Base-by-base conservation (phyloP, 495 filamentous ascomycete genomes). In the Penicillium samsonianum region DNA sequence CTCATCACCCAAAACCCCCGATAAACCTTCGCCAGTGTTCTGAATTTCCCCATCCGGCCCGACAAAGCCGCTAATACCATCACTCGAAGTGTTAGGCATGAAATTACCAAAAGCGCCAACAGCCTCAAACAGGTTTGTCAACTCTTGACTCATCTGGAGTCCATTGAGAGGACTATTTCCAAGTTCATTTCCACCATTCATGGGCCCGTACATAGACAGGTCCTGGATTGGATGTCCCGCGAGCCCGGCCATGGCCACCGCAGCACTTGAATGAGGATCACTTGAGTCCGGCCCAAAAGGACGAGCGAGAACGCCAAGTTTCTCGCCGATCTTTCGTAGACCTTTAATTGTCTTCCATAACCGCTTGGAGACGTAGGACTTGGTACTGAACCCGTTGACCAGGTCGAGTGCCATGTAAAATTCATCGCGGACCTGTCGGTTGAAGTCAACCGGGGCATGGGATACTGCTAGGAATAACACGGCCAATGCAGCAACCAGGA, bases 391-490 rank as follows among this genome's bases (percentile, higher is more conserved):
- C 23, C 87, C 87, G 57, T 89, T 89, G 57, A 96, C 83, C 14
- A 96, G 76, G 42, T 96, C 88, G 1, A 96, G 80, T 0, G 89
- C 91, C 82, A 89, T 84, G 73, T 93, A 92, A 62, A 94, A 96
- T 69, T 94, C 91, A 55, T 87, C 84, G n/a, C 89, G 81, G 50
- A 90, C 90, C 42, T 81, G 73, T 9, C 82, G 78, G 62, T 84
- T 89, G 68, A 93, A 96, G 40, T 88, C 83, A 1, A 85, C 77
- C 0, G 91, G 90, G 3, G 90, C 89, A 65, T 96, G 90, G 14
- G 85, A 89, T 2, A 90, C 89, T 0, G 90, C 90, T 0, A 96
- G 82, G 68, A 94, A 92, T 8, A 96, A 77, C 3, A 93, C 90
- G 0, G 88, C 87, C 25, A 96, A 79, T 10, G 90, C 86, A 9